These are phyloP conservation scores for Aspergillus ochraceoroseus DNA, from an alignment of 2,329 filamentous ascomycete genomes.

Conservation along the genomic window DNA sequence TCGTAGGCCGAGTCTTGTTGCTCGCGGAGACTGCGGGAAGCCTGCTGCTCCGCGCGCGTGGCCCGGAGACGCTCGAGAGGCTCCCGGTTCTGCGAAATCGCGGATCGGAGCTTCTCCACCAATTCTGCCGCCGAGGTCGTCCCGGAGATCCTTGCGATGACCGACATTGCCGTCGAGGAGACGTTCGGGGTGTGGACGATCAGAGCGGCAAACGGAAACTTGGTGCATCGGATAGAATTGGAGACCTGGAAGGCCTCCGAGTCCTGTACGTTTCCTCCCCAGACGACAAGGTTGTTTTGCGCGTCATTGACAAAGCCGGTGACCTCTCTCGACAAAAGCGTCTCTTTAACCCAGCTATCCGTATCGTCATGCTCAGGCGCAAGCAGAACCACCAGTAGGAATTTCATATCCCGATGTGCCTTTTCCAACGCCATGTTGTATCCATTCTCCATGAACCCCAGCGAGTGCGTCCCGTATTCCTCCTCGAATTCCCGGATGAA, in stretches of 20 bases:
- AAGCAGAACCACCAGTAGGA: constrained; percentile 79
- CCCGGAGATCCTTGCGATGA: constrained; percentile 73
- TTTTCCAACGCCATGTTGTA: constrained; percentile 88
- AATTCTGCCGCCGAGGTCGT: constrained; percentile 66
- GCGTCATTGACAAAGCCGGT: constrained; percentile 68
- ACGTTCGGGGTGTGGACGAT: constrained; percentile 83
- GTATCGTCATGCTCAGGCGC: constrained; percentile 96
- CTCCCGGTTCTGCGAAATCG: constrained; percentile 69
- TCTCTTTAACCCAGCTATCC: constrained; percentile 71
- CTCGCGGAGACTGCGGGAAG: constrained; percentile 72
- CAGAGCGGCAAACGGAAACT: constrained; percentile 83
- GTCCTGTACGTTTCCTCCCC: constrained; percentile 90
- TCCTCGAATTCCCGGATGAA: constrained; percentile 94
- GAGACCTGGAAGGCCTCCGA: constrained; percentile 92
- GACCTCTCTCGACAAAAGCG: constrained; percentile 70
- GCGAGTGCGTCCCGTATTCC: constrained; percentile 64
- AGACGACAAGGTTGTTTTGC: constrained; percentile 74
- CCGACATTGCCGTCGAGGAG: constrained; percentile 82
- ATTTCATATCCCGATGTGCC: constrained; percentile 86
- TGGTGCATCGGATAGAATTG: constrained; percentile 79
- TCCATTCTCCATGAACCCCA: constrained; percentile 81
- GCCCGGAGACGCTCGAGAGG: constrained; percentile 70
- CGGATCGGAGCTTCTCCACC: constrained; percentile 66
- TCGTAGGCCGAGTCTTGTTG: constrained; percentile 94
- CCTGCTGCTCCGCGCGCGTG: constrained; percentile 72